These are phyloP conservation scores for Blastomyces percursus DNA, from an alignment of 2,329 filamentous ascomycete species.

Conservation along the genomic window DNA sequence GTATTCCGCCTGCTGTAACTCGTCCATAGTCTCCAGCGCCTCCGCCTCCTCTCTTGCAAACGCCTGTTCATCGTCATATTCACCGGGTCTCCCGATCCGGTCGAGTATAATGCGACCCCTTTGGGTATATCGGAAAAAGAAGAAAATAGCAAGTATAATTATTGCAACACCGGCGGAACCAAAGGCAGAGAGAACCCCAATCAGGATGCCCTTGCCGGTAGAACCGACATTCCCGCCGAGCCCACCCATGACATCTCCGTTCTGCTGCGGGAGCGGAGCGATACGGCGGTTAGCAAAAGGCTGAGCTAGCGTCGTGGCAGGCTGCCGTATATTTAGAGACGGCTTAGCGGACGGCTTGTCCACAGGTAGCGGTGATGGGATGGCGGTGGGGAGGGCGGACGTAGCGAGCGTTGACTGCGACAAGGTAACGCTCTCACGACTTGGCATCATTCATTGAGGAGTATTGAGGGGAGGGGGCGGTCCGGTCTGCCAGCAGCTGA, in stretches of 20 bases:
- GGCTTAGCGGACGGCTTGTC: neutral
- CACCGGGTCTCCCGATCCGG: constrained; percentile 81
- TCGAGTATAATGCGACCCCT: constrained; percentile 87
- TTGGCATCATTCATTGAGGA: constrained; percentile 11
- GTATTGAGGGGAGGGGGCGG: neutral
- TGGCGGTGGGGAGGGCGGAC: neutral
- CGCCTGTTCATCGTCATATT: constrained; percentile 95
- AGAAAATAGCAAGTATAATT: constrained; percentile 67
- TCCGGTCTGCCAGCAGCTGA: too few relatives aligned
- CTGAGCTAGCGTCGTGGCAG: constrained; percentile 11
- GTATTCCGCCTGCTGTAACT: constrained; percentile 81
- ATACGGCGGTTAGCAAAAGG: neutral
- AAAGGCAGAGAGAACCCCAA: constrained; percentile 88
- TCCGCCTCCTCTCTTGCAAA: constrained; percentile 90
- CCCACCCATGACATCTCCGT: constrained; percentile 15
- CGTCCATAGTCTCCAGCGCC: constrained; percentile 90
- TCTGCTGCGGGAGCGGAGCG: constrained; percentile 7
- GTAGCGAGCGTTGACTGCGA: constrained; percentile 9
- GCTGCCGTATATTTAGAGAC: neutral
- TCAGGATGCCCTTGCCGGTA: constrained; percentile 70
- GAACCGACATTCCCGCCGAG: constrained; percentile 38
- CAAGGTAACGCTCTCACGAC: constrained; percentile 8
- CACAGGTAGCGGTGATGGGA: neutral
- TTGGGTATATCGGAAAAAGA: constrained; percentile 85
- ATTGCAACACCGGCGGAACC: constrained; percentile 80